phyloP scores from a whole-genome alignment of 108 stramenopile species.

The Skeletonema potamos region DNA sequence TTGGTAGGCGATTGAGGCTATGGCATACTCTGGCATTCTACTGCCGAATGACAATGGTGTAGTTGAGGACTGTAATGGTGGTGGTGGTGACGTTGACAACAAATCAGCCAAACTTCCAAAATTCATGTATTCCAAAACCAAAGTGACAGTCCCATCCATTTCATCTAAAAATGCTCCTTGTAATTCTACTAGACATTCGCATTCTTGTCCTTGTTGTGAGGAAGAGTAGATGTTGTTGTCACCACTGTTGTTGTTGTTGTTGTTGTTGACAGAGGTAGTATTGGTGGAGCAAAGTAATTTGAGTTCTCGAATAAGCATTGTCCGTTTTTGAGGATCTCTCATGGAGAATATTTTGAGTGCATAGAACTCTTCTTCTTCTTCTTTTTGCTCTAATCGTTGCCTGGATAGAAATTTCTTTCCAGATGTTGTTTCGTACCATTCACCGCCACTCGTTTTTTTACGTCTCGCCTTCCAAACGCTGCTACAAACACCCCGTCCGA shows the following conservation, averaged over 20 bases:
- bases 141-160: conserved; percentile 41
- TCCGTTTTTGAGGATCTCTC: conserved; percentile 21
- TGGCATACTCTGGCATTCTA: conserved; percentile 49
- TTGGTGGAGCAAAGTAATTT: conserved; percentile 43
- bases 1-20: conserved; percentile 80
- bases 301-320: conserved; percentile 76
- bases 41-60: not conserved
- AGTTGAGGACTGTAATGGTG: conserved; percentile 6
- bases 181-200: conserved; percentile 68
- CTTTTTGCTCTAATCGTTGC: no score
- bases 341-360: conserved; percentile 44
- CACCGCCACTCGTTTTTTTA: not conserved
- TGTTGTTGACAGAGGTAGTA: not conserved
- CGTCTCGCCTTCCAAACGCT: conserved; percentile 56
- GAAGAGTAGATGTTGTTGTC: not conserved
- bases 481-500: conserved; percentile 74
- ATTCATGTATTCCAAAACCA: conserved; percentile 87
- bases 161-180: conserved; percentile 74
- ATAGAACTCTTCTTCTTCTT: conserved; percentile 51
- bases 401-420: not conserved
- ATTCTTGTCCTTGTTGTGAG: conserved; percentile 24
- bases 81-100: conserved; percentile 4
- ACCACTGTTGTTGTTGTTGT: not conserved
- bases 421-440: not conserved
- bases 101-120: conserved; percentile 40